Evolutionary conservation across 192 early-diverging fungal genomes (phyloP).

Genomic region (Umbelopsis vinacea): DNA sequence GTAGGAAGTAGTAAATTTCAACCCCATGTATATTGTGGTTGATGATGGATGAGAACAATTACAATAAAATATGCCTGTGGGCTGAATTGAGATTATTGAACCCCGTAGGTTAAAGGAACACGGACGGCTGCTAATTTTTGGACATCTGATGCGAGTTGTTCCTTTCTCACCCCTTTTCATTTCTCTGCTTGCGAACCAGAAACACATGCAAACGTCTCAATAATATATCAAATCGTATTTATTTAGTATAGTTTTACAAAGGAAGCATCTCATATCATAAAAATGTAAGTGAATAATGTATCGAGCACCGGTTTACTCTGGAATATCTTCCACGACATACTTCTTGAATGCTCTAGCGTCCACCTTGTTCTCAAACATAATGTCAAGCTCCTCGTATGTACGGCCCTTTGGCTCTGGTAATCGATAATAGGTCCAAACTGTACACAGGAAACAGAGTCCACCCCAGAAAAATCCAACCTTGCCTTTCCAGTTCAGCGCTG

Average conservation of each 20-base stretch:
- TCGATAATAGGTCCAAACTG: neutral
- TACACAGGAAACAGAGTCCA: neutral
- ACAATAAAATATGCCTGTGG: too few species aligned
- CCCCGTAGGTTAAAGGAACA: too few species aligned
- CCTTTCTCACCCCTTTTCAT: too few species aligned
- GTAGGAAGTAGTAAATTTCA: too few species aligned
- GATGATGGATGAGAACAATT: neutral
- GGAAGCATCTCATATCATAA: too few species aligned
- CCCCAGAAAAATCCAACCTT: slow-evolving; percentile 16
- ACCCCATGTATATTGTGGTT: too few species aligned
- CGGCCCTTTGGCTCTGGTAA: slow-evolving; percentile 4
- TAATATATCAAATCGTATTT: too few species aligned
- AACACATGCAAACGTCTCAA: too few species aligned
- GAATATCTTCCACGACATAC: neutral
- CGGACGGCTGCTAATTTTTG: too few species aligned
- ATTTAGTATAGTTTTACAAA: too few species aligned
- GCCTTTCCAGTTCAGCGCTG: neutral
- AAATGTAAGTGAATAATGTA: neutral
- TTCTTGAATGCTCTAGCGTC: neutral
- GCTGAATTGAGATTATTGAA: too few species aligned
- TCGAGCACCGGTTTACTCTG: neutral
- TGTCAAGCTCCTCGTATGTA: slow-evolving; percentile 11
- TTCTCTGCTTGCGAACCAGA: too few species aligned
- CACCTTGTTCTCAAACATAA: slow-evolving; percentile 1
- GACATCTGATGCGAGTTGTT: neutral